phyloP scores from a whole-genome alignment of 1,284 basidiomycete species.

The Macrocystidia cucumis region DNA sequence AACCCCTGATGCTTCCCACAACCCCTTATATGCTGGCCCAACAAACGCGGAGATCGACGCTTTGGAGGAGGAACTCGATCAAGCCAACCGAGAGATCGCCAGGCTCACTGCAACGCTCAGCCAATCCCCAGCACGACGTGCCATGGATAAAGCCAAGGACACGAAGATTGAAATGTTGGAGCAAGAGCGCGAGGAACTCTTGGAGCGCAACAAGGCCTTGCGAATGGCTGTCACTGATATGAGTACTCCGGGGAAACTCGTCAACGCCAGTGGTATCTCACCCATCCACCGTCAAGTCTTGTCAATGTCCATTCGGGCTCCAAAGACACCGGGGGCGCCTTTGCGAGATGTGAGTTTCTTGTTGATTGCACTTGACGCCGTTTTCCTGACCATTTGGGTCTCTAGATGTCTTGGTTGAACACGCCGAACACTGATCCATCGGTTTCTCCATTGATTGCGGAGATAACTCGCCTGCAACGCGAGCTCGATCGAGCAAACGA shows the following conservation, averaged over 20 bases:
- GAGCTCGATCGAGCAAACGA: constrained; percentile 74
- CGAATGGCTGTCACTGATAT: constrained; percentile 40
- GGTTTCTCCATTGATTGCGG: constrained; percentile 48
- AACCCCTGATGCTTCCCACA: constrained; percentile 24
- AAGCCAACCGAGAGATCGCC: constrained; percentile 76
- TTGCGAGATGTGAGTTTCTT: constrained; percentile 59
- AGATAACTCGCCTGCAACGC: constrained; percentile 59
- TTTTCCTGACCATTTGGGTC: constrained; percentile 5
- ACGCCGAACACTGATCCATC: constrained; percentile 45
- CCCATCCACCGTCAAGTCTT: constrained; percentile 67
- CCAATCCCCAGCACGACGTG: constrained; percentile 69
- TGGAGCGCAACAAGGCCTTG: constrained; percentile 57
- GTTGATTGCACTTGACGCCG: neutral
- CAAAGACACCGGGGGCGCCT: constrained; percentile 71
- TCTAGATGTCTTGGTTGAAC: constrained; percentile 67
- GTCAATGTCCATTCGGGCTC: constrained; percentile 55
- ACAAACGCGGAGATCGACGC: constrained; percentile 48
- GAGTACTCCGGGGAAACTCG: constrained; percentile 46
- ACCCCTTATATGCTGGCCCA: constrained; percentile 21
- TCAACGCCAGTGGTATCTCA: constrained; percentile 52
- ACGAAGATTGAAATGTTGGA: constrained; percentile 67
- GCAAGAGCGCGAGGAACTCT: constrained; percentile 65
- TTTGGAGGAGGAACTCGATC: constrained; percentile 73
- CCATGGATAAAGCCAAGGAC: constrained; percentile 68
- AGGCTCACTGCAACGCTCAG: constrained; percentile 59